These are phyloP conservation scores for Penstemon eatonii DNA, from an alignment of 257 asterid species.

Conservation along the genomic window DNA sequence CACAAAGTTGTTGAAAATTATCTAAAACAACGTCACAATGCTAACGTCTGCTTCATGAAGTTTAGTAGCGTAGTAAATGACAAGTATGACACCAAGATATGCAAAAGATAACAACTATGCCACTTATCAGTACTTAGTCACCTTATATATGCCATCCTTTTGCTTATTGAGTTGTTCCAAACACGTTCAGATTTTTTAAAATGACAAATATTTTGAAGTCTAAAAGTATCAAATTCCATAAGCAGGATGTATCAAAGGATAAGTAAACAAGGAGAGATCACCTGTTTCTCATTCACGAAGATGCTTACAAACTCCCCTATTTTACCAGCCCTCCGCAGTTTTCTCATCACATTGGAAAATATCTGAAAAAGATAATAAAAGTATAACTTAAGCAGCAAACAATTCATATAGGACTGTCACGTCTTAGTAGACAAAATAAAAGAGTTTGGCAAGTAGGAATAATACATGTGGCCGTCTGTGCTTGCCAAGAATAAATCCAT, in stretches of 20 bases:
- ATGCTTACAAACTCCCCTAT: slow-evolving; percentile 94
- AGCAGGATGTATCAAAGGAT: not conserved
- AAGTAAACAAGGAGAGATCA: slow-evolving; percentile 27
- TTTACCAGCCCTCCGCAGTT: slow-evolving; percentile 83
- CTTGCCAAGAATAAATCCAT: slow-evolving; percentile 95
- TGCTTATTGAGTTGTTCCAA: not conserved
- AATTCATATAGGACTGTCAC: not conserved
- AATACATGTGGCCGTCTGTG: slow-evolving; percentile 79
- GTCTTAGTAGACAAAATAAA: not conserved
- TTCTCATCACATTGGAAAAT: slow-evolving; percentile 75
- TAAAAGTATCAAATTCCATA: not conserved
- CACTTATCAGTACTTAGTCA: not conserved
- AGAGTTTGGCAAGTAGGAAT: slow-evolving; percentile 1
- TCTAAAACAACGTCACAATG: not conserved
- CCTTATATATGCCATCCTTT: not conserved
- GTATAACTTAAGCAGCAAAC: slow-evolving; percentile 14
- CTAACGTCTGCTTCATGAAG: slow-evolving; percentile 13
- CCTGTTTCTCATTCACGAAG: slow-evolving; percentile 89
- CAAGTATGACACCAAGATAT: not conserved
- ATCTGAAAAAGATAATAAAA: slow-evolving; percentile 42
- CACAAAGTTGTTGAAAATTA: not conserved
- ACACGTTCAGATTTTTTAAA: not conserved
- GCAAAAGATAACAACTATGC: not conserved
- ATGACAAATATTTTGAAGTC: not conserved
- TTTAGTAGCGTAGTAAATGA: slow-evolving; percentile 7